Evolutionary conservation across 495 filamentous ascomycete genomes (phyloP).

Genomic region (Aspergillus biplanus): DNA sequence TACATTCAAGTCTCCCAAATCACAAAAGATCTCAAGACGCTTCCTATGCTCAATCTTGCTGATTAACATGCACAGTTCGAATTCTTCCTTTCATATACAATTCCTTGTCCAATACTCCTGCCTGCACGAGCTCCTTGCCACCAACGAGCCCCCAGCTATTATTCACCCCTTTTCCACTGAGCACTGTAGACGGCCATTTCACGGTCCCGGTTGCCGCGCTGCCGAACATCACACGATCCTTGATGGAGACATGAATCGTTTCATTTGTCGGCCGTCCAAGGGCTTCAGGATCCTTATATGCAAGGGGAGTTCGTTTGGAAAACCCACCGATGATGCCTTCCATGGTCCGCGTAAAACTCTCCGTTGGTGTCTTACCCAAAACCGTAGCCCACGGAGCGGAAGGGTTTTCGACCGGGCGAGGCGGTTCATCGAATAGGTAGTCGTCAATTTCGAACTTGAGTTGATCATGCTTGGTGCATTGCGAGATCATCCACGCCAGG

Average conservation of each 20-base stretch:
- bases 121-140: conserved; percentile 1
- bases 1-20: too few relatives aligned
- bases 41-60: conserved; percentile 4
- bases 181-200: conserved; percentile 15
- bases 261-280: conserved; percentile 26
- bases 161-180: not conserved
- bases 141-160: conserved; percentile 8
- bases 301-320: conserved; percentile 25
- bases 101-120: conserved; percentile 6
- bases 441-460: conserved; percentile 26
- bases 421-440: conserved; percentile 23
- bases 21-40: not conserved
- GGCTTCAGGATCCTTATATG: conserved; percentile 16
- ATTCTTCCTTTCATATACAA: conserved; percentile 22
- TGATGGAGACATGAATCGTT: conserved; percentile 32
- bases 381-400: conserved; percentile 26
- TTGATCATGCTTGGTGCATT: conserved; percentile 32
- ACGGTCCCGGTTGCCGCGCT: not conserved
- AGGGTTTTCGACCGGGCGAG: conserved; percentile 1
- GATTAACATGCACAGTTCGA: conserved; percentile 14
- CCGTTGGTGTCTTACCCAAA: conserved; percentile 11
- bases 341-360: conserved; percentile 11
- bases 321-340: conserved; percentile 19
- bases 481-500: conserved; percentile 53
- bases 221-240: conserved; percentile 21